Base-by-base conservation (phyloP, 2,329 filamentous ascomycete species). In the Curvularia hawaiiensis region DNA sequence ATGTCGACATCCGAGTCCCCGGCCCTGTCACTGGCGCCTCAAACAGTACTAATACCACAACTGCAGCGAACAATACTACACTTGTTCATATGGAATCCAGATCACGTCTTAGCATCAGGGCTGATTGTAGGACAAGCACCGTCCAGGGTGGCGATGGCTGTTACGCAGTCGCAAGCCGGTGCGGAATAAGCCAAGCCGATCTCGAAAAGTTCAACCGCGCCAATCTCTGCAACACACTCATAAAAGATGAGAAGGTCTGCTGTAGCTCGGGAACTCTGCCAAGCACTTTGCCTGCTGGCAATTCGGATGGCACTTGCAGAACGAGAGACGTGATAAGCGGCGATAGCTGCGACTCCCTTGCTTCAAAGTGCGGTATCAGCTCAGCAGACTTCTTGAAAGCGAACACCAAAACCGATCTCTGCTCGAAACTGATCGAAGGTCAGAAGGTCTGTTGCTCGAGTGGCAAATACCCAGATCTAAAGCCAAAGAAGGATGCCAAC, bases 361-460 rank as follows among this genome's bases (percentile, higher is more conserved):
- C 47, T 9, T 4, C 18, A 14, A 39, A 39, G 22, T 50, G 47
- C 26, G 33, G 47, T 3, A 50, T 50, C 33, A 40, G 31, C 9
- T 9, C 20, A n/a, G 20, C 31, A 1, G 33, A 50, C 11, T 50
- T 50, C 33, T 28, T n/a, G 14, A 39, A 28, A 16, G 22, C 33
- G 6, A 50, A 50, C 14, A 26, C 47, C 9, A 35, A 39, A 10
- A 26, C 31, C 0, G 18, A 38, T 22, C 33, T 40, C 7, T 50
- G 33, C 22, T 24, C 18, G 5, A 30, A n/a, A 1, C 8, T 50
- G 2, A 20, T 14, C 2, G 10, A 10, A 24, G 54, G 54, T 0
- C 52, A 64, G 18, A 35, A 50, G 3, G 62, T 63, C 28, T 63
- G 60, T 40, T 65, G 60, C 35, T 54, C 52, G 2, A 31, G 12